Percentiles rank a stretch among this genome's conserved stretches.
These are phyloP conservation scores for Danielia oregonensis DNA, from an alignment of 805 yeast species.

Conservation along the genomic window DNA sequence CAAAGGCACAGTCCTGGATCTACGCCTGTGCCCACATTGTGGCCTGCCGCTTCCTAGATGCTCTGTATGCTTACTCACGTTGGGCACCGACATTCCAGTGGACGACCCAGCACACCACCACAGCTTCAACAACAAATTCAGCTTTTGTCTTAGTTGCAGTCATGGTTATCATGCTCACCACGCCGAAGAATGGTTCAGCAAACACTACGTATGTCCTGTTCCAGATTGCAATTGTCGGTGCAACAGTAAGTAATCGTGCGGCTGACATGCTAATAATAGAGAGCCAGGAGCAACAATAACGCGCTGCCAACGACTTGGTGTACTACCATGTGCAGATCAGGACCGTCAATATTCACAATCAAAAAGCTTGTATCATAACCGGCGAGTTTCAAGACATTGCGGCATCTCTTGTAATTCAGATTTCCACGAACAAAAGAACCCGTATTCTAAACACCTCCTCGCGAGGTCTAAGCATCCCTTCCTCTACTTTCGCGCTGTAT, in stretches of 20 bases:
- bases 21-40: slow-evolving; percentile 70
- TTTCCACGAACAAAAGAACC: too few species aligned
- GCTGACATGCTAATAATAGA: not conserved
- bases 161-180: slow-evolving; percentile 96
- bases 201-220: slow-evolving; percentile 86
- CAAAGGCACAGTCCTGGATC: slow-evolving; percentile 17
- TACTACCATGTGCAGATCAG: too few species aligned
- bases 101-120: slow-evolving; percentile 34
- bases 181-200: slow-evolving; percentile 93
- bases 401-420: too few species aligned
- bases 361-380: too few species aligned
- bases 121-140: slow-evolving; percentile 61
- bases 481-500: too few species aligned
- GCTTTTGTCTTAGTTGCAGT: slow-evolving; percentile 85
- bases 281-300: too few species aligned
- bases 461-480: too few species aligned
- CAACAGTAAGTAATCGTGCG: slow-evolving; percentile 46
- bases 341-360: too few species aligned
- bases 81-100: slow-evolving; percentile 68
- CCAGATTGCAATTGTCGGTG: slow-evolving; percentile 90
- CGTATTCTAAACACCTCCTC: too few species aligned
- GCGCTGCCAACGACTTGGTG: not conserved
- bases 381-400: too few species aligned
- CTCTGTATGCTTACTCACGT: slow-evolving; percentile 77
- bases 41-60: slow-evolving; percentile 86